Evolutionary conservation across 2,329 filamentous ascomycete species (phyloP).

Genomic region (Aspergillus aculeatinus): DNA sequence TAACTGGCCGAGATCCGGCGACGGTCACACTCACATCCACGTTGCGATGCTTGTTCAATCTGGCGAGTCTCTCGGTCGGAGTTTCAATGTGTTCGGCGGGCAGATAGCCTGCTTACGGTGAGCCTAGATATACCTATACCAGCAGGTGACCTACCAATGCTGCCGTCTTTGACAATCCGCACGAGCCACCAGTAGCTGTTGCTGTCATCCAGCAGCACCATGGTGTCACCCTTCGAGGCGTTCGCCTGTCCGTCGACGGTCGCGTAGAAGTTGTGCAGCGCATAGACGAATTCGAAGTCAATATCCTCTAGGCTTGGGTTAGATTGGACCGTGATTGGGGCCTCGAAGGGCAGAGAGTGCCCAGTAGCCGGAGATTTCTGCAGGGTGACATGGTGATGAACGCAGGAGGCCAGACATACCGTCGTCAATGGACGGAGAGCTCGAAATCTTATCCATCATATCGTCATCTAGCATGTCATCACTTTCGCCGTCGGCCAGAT

Average conservation of each 20-base stretch:
- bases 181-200: slow-evolving; percentile 99
- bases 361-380: too few relatives aligned
- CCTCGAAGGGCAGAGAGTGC: neutral
- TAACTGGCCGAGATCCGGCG: neutral
- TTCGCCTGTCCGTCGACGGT: slow-evolving; percentile 98
- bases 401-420: slow-evolving; percentile 54
- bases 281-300: slow-evolving; percentile 99
- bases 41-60: slow-evolving; percentile 96
- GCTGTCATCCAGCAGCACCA: slow-evolving; percentile 96
- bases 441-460: slow-evolving; percentile 98
- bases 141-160: slow-evolving; percentile 64
- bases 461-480: slow-evolving; percentile 80
- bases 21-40: slow-evolving; percentile 70
- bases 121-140: slow-evolving; percentile 24
- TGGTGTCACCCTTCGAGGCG: slow-evolving; percentile 96
- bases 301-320: slow-evolving; percentile 92
- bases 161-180: slow-evolving; percentile 93
- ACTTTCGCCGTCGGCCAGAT: slow-evolving; percentile 63
- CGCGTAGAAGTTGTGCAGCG: slow-evolving; percentile 93
- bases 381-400: neutral
- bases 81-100: slow-evolving; percentile 98
- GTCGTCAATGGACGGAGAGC: slow-evolving; percentile 98
- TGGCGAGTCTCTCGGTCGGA: slow-evolving; percentile 87
- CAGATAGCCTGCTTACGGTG: slow-evolving; percentile 68
- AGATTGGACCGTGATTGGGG: slow-evolving; percentile 66